A percentile compares a stretch with the other conserved stretches of the same genome.
Evolutionary conservation across 352 stramenopile genomes (phyloP).

Genomic region (Phytopythium delawarense): DNA sequence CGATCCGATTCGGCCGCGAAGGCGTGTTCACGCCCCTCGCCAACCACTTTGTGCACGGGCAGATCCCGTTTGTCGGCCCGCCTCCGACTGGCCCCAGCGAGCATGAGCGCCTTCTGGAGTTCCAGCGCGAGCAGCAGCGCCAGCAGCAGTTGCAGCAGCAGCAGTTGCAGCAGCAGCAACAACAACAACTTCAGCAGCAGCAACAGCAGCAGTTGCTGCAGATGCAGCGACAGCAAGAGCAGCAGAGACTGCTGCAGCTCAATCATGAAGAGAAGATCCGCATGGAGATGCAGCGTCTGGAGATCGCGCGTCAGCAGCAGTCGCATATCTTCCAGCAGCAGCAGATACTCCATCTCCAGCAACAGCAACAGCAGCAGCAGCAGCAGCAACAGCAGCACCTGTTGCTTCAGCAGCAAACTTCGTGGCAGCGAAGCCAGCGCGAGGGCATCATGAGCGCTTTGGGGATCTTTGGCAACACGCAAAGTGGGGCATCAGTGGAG

Average conservation of each 20-base stretch:
- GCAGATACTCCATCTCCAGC: conserved; percentile 35
- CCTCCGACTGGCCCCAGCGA: conserved; percentile 30
- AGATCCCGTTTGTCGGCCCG: conserved; percentile 58
- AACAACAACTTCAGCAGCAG: conserved; percentile 62
- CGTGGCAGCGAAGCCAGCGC: conserved; percentile 69
- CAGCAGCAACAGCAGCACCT: conserved; percentile 71
- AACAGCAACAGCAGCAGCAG: conserved; percentile 39
- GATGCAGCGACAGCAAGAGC: conserved; percentile 61
- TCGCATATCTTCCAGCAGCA: conserved; percentile 55
- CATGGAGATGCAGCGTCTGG: conserved; percentile 77
- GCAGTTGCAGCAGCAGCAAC: conserved; percentile 60
- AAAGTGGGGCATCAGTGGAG: conserved; percentile 18
- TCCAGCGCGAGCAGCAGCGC: conserved; percentile 58
- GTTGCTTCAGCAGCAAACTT: conserved; percentile 68
- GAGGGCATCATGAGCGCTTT: conserved; percentile 77
- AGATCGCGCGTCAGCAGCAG: conserved; percentile 68
- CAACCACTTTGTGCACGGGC: conserved; percentile 66
- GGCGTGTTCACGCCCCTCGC: conserved; percentile 68
- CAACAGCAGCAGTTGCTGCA: conserved; percentile 64
- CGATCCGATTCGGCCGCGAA: conserved; percentile 77
- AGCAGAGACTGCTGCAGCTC: conserved; percentile 63
- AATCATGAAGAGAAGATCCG: conserved; percentile 77
- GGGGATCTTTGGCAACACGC: conserved; percentile 52
- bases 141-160: conserved; percentile 31
- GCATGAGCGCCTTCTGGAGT: conserved; percentile 50